These are phyloP conservation scores for Oryza australiensis DNA, from an alignment of 176 grass and related monocot species.

Conservation along the genomic window DNA sequence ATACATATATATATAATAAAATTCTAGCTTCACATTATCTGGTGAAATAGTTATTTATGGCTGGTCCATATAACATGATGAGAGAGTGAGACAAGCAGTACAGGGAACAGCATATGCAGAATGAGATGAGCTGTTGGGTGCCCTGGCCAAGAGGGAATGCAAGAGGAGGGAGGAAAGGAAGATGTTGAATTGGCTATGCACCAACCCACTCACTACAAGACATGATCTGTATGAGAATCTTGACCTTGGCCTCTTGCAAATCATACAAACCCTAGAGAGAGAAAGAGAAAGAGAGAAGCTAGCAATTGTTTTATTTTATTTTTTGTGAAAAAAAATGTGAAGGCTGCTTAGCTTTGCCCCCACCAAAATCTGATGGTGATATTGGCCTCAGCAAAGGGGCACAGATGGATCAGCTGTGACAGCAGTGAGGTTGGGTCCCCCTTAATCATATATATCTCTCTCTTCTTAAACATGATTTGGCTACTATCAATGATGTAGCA, in stretches of 20 bases:
- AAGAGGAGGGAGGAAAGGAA: slow-evolving; percentile 18
- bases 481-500: background rate
- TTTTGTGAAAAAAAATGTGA: slow-evolving; percentile 25
- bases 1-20: background rate
- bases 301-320: background rate
- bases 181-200: slow-evolving; percentile 26
- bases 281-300: slow-evolving; percentile 15
- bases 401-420: slow-evolving; percentile 6
- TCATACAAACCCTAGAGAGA: slow-evolving; percentile 38
- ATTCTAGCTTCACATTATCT: background rate
- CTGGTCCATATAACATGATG: background rate
- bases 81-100: background rate
- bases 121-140: slow-evolving; percentile 6
- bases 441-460: background rate
- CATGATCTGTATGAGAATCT: slow-evolving; percentile 92
- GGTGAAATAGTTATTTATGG: background rate
- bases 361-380: slow-evolving; percentile 36
- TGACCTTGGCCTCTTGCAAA: slow-evolving; percentile 72
- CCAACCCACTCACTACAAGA: slow-evolving; percentile 46
- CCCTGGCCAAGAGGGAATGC: slow-evolving; percentile 41
- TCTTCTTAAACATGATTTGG: slow-evolving; percentile 22
- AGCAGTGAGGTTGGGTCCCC: background rate
- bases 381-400: slow-evolving; percentile 5
- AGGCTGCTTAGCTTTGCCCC: slow-evolving; percentile 28
- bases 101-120: slow-evolving; percentile 11